A percentile compares a stretch with the other conserved stretches of the same genome.
Conservation (phyloP, 2,329 filamentous ascomycete species). For the Fusarium caatingaense region DNA sequence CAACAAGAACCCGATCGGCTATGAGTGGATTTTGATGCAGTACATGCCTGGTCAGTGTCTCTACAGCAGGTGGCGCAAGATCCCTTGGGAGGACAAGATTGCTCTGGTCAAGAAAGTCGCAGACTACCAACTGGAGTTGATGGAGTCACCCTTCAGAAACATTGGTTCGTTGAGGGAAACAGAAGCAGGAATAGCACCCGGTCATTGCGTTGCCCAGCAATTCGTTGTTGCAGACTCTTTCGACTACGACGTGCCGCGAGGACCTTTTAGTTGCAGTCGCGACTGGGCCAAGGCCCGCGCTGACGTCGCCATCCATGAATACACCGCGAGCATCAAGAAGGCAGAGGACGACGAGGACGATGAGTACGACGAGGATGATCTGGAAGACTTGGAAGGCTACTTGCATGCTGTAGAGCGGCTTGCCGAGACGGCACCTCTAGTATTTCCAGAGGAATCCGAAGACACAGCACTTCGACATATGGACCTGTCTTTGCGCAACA, state of each 20-base stretch:
- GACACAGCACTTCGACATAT: background rate
- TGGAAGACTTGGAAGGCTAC: background rate
- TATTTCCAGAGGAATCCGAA: background rate
- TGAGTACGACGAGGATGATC: background rate
- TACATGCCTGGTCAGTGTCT: too few species aligned
- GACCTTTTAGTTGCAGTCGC: background rate
- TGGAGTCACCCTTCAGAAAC: fast-evolving
- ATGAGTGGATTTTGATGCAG: background rate
- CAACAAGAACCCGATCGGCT: background rate
- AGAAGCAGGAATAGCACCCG: background rate
- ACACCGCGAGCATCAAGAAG: background rate
- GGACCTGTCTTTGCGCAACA: background rate
- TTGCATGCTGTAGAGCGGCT: too few species aligned
- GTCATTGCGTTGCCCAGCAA: background rate
- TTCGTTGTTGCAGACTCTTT: too few species aligned
- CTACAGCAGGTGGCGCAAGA: too few species aligned
- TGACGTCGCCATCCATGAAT: background rate
- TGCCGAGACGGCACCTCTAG: too few species aligned
- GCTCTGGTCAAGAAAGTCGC: background rate
- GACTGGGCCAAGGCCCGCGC: background rate
- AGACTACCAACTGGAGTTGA: background rate
- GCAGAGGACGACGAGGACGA: background rate
- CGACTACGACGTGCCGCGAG: background rate
- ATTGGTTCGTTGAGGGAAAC: background rate
- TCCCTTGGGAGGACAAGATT: too few species aligned